Conservation (phyloP, 2,329 filamentous ascomycete genomes). For the Penicillium vulpinum region DNA sequence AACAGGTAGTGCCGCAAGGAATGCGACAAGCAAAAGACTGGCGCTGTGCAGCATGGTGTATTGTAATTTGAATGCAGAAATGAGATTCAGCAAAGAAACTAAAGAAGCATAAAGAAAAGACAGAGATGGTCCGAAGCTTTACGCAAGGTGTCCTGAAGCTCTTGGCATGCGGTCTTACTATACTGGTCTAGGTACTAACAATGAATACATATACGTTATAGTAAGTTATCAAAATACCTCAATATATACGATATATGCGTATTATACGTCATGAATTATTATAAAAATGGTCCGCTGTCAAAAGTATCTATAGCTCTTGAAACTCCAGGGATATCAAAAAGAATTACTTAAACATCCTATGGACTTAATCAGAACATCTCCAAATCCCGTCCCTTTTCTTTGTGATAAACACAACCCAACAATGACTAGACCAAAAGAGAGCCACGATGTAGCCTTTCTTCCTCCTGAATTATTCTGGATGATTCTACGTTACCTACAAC, state of each 20-base stretch:
- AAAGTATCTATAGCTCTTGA: neutral
- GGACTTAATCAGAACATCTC: neutral
- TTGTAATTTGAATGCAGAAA: neutral
- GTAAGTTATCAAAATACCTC: neutral
- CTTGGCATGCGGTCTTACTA: constrained; percentile 34
- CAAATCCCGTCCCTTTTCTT: neutral
- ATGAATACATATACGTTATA: constrained; percentile 6
- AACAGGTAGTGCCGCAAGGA: constrained; percentile 66
- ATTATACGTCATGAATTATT: neutral
- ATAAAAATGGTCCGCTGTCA: neutral
- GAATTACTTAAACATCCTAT: neutral
- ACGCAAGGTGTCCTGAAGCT: constrained; percentile 45
- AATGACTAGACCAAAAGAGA: constrained; percentile 9
- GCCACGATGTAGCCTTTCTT: constrained; percentile 38
- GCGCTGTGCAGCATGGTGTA: constrained; percentile 42
- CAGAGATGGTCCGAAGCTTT: constrained; percentile 12
- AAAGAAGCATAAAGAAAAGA: constrained; percentile 7
- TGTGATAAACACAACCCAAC: neutral
- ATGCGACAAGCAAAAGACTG: constrained; percentile 52
- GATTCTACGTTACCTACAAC: constrained; percentile 51
- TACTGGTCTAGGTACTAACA: no score
- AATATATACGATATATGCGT: no score
- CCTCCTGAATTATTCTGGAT: constrained; percentile 62
- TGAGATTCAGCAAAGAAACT: constrained; percentile 1
- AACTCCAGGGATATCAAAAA: no score